Evolutionary conservation across 805 yeast genomes (phyloP), one percentile per base, ranked within the genome.

Genomic region (Wickerhamomyces ciferrii): DNA sequence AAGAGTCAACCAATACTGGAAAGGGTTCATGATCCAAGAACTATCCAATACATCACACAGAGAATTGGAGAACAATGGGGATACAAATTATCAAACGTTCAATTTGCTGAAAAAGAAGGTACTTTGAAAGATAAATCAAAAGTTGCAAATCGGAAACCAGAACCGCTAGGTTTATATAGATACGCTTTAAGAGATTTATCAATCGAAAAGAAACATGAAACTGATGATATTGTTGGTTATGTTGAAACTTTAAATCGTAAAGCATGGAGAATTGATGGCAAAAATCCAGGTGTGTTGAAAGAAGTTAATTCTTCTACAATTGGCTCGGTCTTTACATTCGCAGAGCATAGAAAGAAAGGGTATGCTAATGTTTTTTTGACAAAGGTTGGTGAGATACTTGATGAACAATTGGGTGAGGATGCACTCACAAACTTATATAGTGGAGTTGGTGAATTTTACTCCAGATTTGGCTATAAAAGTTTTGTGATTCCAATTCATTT

Each of bases 371-470:
- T 47, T 24, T 73, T 83, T 83, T 63, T 83, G 39, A 41, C 46
- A 21, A 39, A 47, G 38, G 53, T 78, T 34, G 64, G 68, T 45
- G 52, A 61, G 6, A 59, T 58, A 41, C 65, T 66, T 47, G 74
- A 66, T 21, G 50, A 62, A 3, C 61, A 61, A 24, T 61, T 70
- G 29, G 52, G 62, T 42, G 52, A 57, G 10, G 58, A 65, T 19
- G 49, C 61, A 20, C 59, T 74, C 15, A 61, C 72, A 34, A 68
- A 70, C 37, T 70, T 88, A 43, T 87, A 87, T 71, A 83, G 92
- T 50, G 94, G 83, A 42, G 79, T 86, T 19, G 92, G 86, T 15
- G 74, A 71, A 29, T 87, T 75, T 53, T 89, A 89, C 61, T 66
- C 71, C 34, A 67, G 71, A 51, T 78, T 83, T 52, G 96, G 91